phyloP scores from a whole-genome alignment of 2,329 filamentous ascomycete genomes.

The Akanthomyces dipterigenus region DNA sequence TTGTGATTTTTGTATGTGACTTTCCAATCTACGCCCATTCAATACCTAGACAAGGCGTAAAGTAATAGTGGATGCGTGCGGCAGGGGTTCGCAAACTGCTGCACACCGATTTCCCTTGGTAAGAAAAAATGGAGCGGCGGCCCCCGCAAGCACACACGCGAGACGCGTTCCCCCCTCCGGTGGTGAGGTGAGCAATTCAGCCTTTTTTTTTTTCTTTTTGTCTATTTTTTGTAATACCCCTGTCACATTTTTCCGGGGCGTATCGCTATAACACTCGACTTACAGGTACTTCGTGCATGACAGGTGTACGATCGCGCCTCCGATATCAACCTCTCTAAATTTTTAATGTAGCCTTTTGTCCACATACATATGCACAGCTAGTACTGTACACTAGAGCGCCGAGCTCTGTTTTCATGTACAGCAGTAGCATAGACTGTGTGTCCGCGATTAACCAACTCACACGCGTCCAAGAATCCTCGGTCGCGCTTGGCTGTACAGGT shows the following conservation, averaged over 20 bases:
- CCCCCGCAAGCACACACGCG: neutral
- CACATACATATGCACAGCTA: neutral
- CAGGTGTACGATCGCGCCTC: neutral
- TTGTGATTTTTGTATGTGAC: neutral
- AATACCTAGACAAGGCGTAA: conserved; percentile 1
- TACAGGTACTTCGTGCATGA: neutral
- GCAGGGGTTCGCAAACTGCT: neutral
- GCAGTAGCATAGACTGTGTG: neutral
- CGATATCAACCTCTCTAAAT: neutral
- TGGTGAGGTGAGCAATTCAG: conserved; percentile 1
- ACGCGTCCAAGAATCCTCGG: neutral
- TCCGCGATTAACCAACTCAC: neutral
- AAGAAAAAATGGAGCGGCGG: neutral
- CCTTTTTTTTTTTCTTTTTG: neutral
- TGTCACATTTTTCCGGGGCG: neutral
- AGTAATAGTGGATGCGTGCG: neutral
- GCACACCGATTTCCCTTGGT: neutral
- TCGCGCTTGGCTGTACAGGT: neutral
- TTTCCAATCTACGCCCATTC: neutral
- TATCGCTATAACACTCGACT: neutral
- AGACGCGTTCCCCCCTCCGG: neutral
- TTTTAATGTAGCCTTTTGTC: neutral
- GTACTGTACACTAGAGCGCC: neutral
- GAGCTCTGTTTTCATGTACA: neutral
- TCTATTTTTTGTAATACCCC: neutral